Evolutionary conservation across 495 filamentous ascomycete species (phyloP).

Genomic region (Peziza echinospora): DNA sequence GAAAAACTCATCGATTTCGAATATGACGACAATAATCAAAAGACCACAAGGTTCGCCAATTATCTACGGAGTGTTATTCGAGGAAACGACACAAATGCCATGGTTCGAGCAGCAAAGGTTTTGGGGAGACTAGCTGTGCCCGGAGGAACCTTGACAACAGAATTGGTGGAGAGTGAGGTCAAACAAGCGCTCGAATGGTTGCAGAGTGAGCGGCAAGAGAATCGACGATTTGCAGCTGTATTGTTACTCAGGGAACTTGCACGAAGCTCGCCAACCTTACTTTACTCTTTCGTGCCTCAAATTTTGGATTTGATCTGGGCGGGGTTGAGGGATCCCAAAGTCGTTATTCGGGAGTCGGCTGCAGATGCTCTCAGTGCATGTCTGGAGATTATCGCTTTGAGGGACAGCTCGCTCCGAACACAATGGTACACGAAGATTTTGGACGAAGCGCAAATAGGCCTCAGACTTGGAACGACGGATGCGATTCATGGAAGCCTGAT

Average conservation of each 20-base stretch:
- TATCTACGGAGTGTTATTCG: conserved; percentile 72
- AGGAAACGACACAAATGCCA: conserved; percentile 67
- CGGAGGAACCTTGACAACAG: conserved; percentile 82
- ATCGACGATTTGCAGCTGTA: conserved; percentile 74
- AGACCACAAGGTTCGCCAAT: conserved; percentile 78
- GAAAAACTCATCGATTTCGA: conserved; percentile 88
- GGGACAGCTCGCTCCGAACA: conserved; percentile 65
- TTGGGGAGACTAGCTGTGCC: conserved; percentile 76
- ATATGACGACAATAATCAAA: conserved; percentile 79
- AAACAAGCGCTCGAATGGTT: conserved; percentile 89
- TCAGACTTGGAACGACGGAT: conserved; percentile 60
- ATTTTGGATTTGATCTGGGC: conserved; percentile 93
- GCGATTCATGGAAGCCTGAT: conserved; percentile 78
- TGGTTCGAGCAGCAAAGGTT: conserved; percentile 69
- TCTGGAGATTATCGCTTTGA: conserved; percentile 77
- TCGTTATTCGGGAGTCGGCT: conserved; percentile 76
- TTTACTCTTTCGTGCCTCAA: conserved; percentile 74
- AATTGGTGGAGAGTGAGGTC: conserved; percentile 90
- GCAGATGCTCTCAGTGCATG: conserved; percentile 79
- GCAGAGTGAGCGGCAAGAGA: conserved; percentile 83
- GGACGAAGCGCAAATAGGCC: conserved; percentile 54
- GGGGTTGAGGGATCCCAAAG: conserved; percentile 66
- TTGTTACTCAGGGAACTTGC: conserved; percentile 76
- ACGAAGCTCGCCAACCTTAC: conserved; percentile 71
- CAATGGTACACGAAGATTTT: conserved; percentile 74